These are phyloP conservation scores for Daldinia decipiens DNA, from an alignment of 495 filamentous ascomycete genomes.

Conservation along the genomic window DNA sequence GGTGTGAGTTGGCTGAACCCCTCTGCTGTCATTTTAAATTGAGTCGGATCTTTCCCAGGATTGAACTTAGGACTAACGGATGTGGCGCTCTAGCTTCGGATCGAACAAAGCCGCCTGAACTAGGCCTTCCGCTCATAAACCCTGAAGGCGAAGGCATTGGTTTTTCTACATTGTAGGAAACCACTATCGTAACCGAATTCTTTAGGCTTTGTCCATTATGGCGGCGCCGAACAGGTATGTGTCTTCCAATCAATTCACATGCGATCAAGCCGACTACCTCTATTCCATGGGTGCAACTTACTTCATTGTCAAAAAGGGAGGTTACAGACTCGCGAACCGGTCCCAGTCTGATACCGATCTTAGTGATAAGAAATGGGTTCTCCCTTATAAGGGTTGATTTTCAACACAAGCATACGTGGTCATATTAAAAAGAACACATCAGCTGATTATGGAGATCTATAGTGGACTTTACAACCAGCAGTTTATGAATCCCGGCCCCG, in stretches of 20 bases:
- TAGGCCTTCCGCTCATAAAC: slow-evolving; percentile 17
- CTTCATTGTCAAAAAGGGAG: not conserved
- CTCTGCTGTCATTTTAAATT: slow-evolving; percentile 8
- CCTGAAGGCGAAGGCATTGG: slow-evolving; percentile 24
- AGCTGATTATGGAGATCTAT: slow-evolving; percentile 30
- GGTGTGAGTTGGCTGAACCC: slow-evolving; percentile 27
- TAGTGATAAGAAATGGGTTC: not conserved
- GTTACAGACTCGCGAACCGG: not conserved
- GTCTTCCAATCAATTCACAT: slow-evolving; percentile 13
- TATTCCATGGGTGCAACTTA: not conserved
- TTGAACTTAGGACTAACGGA: slow-evolving; percentile 34
- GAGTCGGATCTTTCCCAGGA: slow-evolving; percentile 17
- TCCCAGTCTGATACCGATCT: not conserved
- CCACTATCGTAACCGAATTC: slow-evolving; percentile 13
- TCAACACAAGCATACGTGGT: not conserved
- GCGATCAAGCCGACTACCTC: slow-evolving; percentile 6
- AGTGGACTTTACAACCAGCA: slow-evolving; percentile 72
- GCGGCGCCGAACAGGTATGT: slow-evolving; percentile 48
- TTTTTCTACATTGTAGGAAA: slow-evolving; percentile 14
- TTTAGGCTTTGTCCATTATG: slow-evolving; percentile 30
- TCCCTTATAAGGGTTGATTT: not conserved
- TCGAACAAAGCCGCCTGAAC: slow-evolving; percentile 26
- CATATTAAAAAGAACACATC: slow-evolving; percentile 2
- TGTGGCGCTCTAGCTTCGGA: slow-evolving; percentile 30
- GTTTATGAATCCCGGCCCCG: slow-evolving; percentile 98